Base-by-base conservation (phyloP, 106 monocot genomes). In the Acorus calamus region DNA sequence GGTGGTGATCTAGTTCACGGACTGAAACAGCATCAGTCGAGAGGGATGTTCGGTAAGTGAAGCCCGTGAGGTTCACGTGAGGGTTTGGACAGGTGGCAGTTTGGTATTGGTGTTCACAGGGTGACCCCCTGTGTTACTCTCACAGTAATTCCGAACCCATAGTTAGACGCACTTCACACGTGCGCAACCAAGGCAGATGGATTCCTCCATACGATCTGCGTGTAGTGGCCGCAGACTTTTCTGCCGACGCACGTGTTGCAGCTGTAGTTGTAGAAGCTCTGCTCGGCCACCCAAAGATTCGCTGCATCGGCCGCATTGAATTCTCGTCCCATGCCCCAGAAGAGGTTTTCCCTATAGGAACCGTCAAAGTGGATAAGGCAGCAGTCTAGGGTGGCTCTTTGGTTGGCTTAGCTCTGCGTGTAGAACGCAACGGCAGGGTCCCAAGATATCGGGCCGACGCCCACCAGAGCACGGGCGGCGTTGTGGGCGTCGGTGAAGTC, bases 281-380 rank as follows among this genome's bases (percentile, higher is more conserved):
- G 50, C 53, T 65, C 65, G 52, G 12, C 14, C 6, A 65, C 65
- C 65, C 65, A 65, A 14, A 43, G 7, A 2, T n/a, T 41, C n/a
- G 51, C 65, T 0, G 51, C 65, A 14, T 65, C 65, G 1, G 50
- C 52, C 4, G 65, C 65, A 50, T 49, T 65, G 6, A 8, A 65
- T 51, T 52, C 52, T 8, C 12, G 4, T 2, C 52, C 65, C 8
- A 8, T 41, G 9, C 65, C 65, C 65, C 65, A 51, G 65, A 65
- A 65, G 11, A 65, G n/a, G n/a, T n/a, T n/a, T n/a, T n/a, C 65
- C 7, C 65, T 50, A 12, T 65, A 65, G 1, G 52, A 50, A 7
- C 65, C 65, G 4, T 14, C 9, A 1, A 1, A 28, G 28, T 28
- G 28, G 12, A 51, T 11, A 14, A 65, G 65, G 8, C 44, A 6